Conservation (phyloP, 805 yeast species). For the Candida pseudoglaebosa region DNA sequence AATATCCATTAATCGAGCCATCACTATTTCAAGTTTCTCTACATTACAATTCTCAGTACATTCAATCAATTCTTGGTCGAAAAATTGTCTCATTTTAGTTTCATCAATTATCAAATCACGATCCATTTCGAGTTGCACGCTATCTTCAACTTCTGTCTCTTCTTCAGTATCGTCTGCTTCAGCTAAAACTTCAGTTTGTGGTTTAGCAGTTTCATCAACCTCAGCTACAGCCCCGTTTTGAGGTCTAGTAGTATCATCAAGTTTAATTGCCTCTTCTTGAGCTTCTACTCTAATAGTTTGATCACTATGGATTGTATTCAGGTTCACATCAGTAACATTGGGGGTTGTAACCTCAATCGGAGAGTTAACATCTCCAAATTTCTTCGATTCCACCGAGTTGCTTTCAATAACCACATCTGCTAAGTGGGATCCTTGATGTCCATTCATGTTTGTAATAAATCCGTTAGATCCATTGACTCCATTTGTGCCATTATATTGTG, state of each 20-base stretch:
- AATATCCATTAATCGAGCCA: conserved; percentile 65
- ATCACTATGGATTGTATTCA: too few species aligned
- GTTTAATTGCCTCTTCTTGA: conserved; percentile 4
- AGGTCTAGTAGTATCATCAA: conserved; percentile 5
- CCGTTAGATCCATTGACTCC: too few species aligned
- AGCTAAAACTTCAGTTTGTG: neutral
- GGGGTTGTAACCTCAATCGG: too few species aligned
- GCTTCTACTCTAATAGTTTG: too few species aligned
- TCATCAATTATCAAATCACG: conserved; percentile 38
- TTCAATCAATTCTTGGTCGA: conserved; percentile 22
- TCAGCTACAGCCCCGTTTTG: neutral
- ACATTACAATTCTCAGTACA: conserved; percentile 32
- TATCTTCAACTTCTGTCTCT: conserved; percentile 34
- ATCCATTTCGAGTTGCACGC: conserved; percentile 36
- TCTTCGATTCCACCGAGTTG: too few species aligned
- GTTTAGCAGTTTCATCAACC: conserved; percentile 2
- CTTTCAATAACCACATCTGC: too few species aligned
- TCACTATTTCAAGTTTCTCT: conserved; percentile 38
- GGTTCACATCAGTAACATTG: too few species aligned
- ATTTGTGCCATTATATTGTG: too few species aligned
- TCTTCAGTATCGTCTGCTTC: conserved; percentile 10
- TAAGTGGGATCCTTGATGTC: too few species aligned
- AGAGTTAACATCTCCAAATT: too few species aligned
- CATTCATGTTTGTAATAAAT: too few species aligned
- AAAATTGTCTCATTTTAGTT: conserved; percentile 17